Base-by-base conservation (phyloP, 2,329 filamentous ascomycete genomes). In the Neonectria hederae region DNA sequence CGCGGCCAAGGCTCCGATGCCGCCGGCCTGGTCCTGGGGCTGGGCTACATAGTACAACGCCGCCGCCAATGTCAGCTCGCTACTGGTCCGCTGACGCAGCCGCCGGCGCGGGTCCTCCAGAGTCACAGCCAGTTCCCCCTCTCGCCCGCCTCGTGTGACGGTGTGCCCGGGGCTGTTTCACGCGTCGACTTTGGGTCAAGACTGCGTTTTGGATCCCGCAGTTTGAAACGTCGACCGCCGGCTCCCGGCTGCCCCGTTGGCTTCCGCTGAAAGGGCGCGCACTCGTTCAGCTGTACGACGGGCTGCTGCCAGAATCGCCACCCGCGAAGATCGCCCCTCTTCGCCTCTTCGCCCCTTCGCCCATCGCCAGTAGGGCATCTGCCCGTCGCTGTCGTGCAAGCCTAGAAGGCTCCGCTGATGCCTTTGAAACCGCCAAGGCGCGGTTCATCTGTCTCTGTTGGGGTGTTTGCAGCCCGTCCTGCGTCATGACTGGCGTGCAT, bases 181-280 rank as follows among this genome's bases (percentile, higher is more conserved):
- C 55, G 38, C 60, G 28, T 45, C 60, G 51, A 48, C 21, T 45
- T 62, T 62, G 38, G 30, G 43, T 38, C 22, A 48, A 56, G 45
- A 56, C n/a, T 19, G 48, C 42, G 58, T 62, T 65, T 65, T 48
- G 49, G 49, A 62, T 62, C 42, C 48, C 22, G 52, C 59, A 56
- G 58, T 54, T 65, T 65, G 62, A 65, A 65, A 65, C 62, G 48
- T 26, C 43, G 49, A 59, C 51, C 55, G 43, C 61, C 35, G 21
- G 6, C 48, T 14, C 14, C 14, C 45, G n/a, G 38, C n/a, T n/a
- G 30, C 35, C 53, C 53, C 59, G 30, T 46, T 32, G 17, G 13
- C 46, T 26, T n/a, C 51, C 42, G 42, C 51, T 38, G 46, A 57
- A 40, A 42, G 45, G 43, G 22, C 46, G 24, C 26, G 24, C 17